Evolutionary conservation across 1,284 basidiomycete genomes (phyloP).

Genomic region (Porogramme epimiltina): DNA sequence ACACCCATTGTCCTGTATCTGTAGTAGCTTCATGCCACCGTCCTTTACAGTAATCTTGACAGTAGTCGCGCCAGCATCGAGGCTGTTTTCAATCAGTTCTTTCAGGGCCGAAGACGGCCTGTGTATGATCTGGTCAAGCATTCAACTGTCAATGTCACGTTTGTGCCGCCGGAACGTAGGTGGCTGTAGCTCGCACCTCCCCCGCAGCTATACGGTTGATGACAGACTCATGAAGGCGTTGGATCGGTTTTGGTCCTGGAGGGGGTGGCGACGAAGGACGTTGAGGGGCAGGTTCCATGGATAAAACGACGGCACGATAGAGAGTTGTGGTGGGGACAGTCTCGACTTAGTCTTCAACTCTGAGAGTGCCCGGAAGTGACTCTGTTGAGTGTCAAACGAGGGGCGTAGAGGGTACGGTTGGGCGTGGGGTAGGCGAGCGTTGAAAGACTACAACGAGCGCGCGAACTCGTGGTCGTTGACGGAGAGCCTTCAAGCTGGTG

Average conservation of each 20-base stretch:
- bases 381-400: too few species aligned
- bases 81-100: conserved; percentile 92
- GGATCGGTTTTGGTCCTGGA: conserved; percentile 56
- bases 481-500: too few species aligned
- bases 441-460: too few species aligned
- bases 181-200: conserved; percentile 49
- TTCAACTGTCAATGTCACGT: too few species aligned
- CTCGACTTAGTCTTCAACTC: too few species aligned
- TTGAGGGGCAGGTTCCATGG: conserved; percentile 8
- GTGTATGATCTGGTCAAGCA: conserved; percentile 85
- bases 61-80: conserved; percentile 90
- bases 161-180: not conserved
- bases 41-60: conserved; percentile 93
- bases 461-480: too few species aligned
- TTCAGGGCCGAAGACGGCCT: conserved; percentile 95
- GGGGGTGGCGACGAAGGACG: conserved; percentile 16
- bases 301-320: too few species aligned
- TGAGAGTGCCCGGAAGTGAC: too few species aligned
- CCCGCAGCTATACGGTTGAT: conserved; percentile 85
- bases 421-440: too few species aligned
- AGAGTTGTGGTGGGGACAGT: too few species aligned
- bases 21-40: conserved; percentile 92
- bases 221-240: conserved; percentile 70
- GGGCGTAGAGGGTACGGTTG: too few species aligned
- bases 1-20: conserved; percentile 96